These are phyloP conservation scores for Peniophora sp. DNA, from an alignment of 1,284 basidiomycete species.

Conservation along the genomic window DNA sequence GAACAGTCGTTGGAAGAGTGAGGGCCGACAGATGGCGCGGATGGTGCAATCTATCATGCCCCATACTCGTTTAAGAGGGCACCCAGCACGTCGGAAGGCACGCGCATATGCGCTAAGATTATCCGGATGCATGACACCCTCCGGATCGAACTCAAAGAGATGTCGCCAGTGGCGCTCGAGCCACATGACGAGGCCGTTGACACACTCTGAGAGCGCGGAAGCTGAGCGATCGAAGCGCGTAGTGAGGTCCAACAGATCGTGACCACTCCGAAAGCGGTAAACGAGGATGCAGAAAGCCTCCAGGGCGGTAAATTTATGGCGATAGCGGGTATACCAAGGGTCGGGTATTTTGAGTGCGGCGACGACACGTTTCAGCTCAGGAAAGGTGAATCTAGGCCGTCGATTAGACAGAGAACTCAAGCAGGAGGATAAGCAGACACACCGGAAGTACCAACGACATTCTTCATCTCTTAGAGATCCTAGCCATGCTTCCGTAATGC, in stretches of 20 bases:
- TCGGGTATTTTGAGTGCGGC: no score
- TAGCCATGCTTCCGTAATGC: no score
- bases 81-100: slow-evolving; percentile 12
- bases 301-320: slow-evolving; percentile 4
- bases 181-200: slow-evolving; percentile 12
- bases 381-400: no score
- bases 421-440: no score
- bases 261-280: slow-evolving; percentile 7
- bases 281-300: slow-evolving; percentile 8
- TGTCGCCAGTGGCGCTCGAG: slow-evolving; percentile 15
- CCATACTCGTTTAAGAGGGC: slow-evolving; percentile 11
- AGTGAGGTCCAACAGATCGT: slow-evolving; percentile 2
- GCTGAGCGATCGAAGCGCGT: slow-evolving; percentile 10
- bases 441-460: no score
- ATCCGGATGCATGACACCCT: slow-evolving; percentile 8
- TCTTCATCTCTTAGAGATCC: no score
- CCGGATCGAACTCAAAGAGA: slow-evolving; percentile 14
- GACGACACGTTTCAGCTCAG: no score
- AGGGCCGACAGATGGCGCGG: slow-evolving; percentile 13
- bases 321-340: background rate
- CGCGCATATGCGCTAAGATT: background rate
- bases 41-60: slow-evolving; percentile 21
- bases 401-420: no score
- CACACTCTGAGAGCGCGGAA: slow-evolving; percentile 10
- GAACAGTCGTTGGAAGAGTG: slow-evolving; percentile 10